Conservation (phyloP, 2,329 filamentous ascomycete genomes). For the Elsinoe necatrix region DNA sequence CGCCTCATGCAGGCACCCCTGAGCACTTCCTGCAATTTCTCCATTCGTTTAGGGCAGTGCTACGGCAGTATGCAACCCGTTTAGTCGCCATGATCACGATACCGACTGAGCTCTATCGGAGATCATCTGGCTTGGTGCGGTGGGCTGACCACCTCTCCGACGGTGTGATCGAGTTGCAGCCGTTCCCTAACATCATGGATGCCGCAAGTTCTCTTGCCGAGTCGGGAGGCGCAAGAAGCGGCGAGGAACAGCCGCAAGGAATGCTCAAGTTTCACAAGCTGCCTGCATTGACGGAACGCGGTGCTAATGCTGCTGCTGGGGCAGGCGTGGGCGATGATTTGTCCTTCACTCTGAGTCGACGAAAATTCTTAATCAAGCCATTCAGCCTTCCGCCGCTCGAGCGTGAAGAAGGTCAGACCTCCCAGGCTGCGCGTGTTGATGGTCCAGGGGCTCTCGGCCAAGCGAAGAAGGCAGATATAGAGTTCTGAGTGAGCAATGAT, state of each 20-base stretch:
- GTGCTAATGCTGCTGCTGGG: constrained; percentile 60
- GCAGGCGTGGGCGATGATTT: constrained; percentile 67
- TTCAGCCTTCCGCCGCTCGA: constrained; percentile 84
- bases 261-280: constrained; percentile 75
- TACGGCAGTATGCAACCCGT: constrained; percentile 57
- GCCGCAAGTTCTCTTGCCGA: constrained; percentile 39
- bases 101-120: constrained; percentile 70
- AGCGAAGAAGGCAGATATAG: constrained; percentile 59
- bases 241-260: constrained; percentile 74
- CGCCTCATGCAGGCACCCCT: constrained; percentile 59
- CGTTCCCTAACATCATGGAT: constrained; percentile 55
- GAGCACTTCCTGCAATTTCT: constrained; percentile 70
- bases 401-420: constrained; percentile 55
- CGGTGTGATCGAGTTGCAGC: constrained; percentile 75
- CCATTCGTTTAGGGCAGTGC: constrained; percentile 64
- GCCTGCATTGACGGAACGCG: constrained; percentile 79
- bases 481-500: constrained; percentile 50
- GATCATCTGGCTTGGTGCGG: constrained; percentile 64
- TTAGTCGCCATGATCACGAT: constrained; percentile 68
- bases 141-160: constrained; percentile 83
- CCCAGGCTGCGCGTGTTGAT: constrained; percentile 37
- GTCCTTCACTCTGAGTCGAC: constrained; percentile 79
- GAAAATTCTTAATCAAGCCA: constrained; percentile 75
- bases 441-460: constrained; percentile 25
- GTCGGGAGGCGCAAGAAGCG: constrained; percentile 44